Conservation (phyloP, 1,284 basidiomycete genomes). For the Sporisorium reilianum region DNA sequence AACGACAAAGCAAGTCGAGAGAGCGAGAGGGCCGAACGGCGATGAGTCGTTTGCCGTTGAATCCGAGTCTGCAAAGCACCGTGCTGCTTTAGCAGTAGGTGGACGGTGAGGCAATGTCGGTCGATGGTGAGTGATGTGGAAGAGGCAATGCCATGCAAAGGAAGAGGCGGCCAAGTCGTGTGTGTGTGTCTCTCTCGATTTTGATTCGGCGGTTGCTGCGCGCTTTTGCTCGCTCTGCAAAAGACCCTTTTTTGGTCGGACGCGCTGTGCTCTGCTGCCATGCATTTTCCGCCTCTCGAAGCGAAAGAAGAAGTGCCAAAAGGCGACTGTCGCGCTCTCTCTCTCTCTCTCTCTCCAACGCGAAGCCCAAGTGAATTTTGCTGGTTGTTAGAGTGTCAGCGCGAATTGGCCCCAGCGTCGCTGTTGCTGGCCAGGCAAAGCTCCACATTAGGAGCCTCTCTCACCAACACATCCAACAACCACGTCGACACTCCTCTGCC, state of each 20-base stretch:
- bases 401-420: not conserved
- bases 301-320: not conserved
- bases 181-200: not conserved
- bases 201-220: not conserved
- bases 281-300: not conserved
- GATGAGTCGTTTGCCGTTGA: too few species aligned
- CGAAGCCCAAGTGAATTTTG: not conserved
- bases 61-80: too few species aligned
- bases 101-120: not conserved
- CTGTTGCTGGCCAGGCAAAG: not conserved
- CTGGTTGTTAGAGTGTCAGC: not conserved
- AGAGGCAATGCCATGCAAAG: not conserved
- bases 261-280: constrained; percentile 7
- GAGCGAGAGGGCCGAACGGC: too few species aligned
- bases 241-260: constrained; percentile 2
- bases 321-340: not conserved
- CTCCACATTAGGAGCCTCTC: not conserved
- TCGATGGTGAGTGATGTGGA: not conserved
- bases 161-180: not conserved
- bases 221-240: not conserved
- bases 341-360: too few species aligned
- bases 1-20: not conserved
- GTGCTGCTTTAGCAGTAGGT: too few species aligned
- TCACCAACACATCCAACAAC: not conserved
- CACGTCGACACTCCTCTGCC: not conserved